Percentiles rank a stretch among this genome's conserved stretches.
These are phyloP conservation scores for Sarcocystis neurona DNA, from an alignment of 169 alveolate genomes.

Conservation along the genomic window DNA sequence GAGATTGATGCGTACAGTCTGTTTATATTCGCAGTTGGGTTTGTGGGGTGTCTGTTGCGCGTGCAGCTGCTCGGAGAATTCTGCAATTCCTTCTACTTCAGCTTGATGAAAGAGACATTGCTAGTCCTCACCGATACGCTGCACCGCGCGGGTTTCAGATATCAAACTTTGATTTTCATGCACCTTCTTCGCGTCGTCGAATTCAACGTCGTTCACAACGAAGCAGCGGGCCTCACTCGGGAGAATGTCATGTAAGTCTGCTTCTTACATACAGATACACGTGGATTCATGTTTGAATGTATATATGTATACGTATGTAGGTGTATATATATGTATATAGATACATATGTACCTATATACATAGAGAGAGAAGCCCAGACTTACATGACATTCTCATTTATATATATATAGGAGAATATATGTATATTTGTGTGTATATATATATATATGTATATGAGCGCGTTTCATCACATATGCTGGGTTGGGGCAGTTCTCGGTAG, in stretches of 20 bases:
- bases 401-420: not conserved
- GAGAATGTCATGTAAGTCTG: constrained; percentile 61
- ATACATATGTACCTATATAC: not conserved
- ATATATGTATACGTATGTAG: not conserved
- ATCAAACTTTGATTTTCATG: constrained; percentile 63
- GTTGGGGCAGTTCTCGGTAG: no score
- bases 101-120: constrained; percentile 48
- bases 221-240: constrained; percentile 36
- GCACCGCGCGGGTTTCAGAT: constrained; percentile 62
- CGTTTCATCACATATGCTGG: no score
- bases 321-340: not conserved
- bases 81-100: constrained; percentile 40
- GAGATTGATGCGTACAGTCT: not conserved
- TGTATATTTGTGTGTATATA: not conserved
- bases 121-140: constrained; percentile 64
- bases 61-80: constrained; percentile 55
- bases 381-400: no score
- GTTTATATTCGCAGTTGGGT: not conserved
- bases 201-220: constrained; percentile 30
- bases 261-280: not conserved
- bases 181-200: constrained; percentile 43
- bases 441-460: no score
- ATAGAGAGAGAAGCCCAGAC: no score
- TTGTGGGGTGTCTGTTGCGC: not conserved
- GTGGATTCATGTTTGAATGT: not conserved